A percentile compares a stretch with the other conserved stretches of the same genome.
Conservation (phyloP, 805 yeast species). For the Saturnispora mendoncae region DNA sequence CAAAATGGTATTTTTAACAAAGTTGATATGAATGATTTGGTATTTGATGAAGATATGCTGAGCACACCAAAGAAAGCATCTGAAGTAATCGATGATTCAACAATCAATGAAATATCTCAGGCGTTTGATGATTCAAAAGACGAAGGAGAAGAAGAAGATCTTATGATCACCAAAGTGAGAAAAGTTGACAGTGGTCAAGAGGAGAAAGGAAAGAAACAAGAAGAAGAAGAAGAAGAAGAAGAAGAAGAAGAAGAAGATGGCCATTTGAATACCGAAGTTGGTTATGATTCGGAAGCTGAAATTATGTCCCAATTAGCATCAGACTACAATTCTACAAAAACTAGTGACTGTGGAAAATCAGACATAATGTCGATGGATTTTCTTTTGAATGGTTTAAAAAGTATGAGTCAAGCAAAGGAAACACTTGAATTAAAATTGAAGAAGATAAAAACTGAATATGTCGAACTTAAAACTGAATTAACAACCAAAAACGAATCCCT, state of each 20-base stretch:
- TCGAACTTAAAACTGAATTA: slow-evolving; percentile 8
- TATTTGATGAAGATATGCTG: neutral
- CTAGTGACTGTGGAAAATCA: neutral
- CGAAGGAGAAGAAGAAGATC: slow-evolving; percentile 10
- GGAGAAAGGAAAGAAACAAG: no score
- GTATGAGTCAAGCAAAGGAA: slow-evolving; percentile 11
- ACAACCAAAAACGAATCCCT: slow-evolving; percentile 8
- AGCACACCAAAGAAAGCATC: slow-evolving; percentile 5
- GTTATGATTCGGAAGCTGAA: no score
- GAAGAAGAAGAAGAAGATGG: neutral
- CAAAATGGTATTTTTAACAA: neutral
- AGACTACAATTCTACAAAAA: neutral
- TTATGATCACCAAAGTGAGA: slow-evolving; percentile 12
- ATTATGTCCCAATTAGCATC: slow-evolving; percentile 1
- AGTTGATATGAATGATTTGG: neutral
- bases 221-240: no score
- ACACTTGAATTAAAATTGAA: slow-evolving; percentile 10
- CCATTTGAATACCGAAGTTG: no score
- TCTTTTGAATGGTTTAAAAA: slow-evolving; percentile 16
- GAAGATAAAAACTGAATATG: slow-evolving; percentile 7
- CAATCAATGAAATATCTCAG: no score
- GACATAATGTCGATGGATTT: slow-evolving; percentile 17
- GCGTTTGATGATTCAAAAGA: neutral
- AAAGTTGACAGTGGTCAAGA: neutral
- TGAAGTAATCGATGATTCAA: no score